Evolutionary conservation across 257 asterid species (phyloP), one percentile per base, ranked within the genome.

Genomic region (Solanum sitiens): DNA sequence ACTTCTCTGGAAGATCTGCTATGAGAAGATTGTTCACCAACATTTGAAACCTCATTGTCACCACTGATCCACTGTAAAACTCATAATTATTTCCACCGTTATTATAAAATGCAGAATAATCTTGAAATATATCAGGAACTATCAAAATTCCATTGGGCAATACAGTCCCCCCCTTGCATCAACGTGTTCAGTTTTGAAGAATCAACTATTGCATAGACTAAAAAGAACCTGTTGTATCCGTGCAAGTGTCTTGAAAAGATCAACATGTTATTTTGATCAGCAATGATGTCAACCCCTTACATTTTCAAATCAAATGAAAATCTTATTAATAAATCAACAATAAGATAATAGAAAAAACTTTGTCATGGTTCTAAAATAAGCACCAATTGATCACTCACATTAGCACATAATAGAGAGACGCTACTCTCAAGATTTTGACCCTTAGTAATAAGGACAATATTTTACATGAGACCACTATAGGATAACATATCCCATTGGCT

Each of bases 401-500:
- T 23, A 75, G 33, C 6, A 39, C 91, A 91, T 16, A 94, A 92
- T 79, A 95, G 91, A 27, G 90, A 91, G 74, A 94, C 89, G 88
- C 83, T 83, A 88, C 93, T 93, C 90, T 94, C 93, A 9, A 13
- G 89, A 91, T 93, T 93, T 87, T 89, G 94, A 90, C 95, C 93
- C 90, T 94, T 95, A 65, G 94, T 90, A 39, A 94, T 87, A 42
- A 88, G 89, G 86, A 92, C 47, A 87, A 94, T 89, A 74, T 91
- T 94, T 61, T 90, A 96, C 93, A 94, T 86, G 3, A 95, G 91
- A 16, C 89, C 96, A 75, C 56, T 11, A 77, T 91, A 91, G 65
- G 94, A 93, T 10, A 95, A 89, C 85, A 91, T 91, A 16, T 96
- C 98, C 98, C 98, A 94, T n/a, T 93, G 94, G 86, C 90, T 74